These are phyloP conservation scores for Pythium vanterpoolii DNA, from an alignment of 352 stramenopile genomes.

Conservation along the genomic window DNA sequence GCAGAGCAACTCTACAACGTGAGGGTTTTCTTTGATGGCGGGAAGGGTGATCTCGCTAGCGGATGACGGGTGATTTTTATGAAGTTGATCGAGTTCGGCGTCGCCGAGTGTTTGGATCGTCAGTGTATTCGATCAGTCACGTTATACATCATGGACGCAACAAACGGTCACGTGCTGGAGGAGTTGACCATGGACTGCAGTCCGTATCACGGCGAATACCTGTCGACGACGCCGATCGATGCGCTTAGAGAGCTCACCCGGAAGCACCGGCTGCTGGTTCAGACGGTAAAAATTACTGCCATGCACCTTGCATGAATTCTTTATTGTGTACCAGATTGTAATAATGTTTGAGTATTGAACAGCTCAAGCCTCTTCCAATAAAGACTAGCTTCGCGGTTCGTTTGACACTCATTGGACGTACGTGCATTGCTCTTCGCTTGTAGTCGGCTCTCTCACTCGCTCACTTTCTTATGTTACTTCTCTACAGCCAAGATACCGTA, in stretches of 20 bases:
- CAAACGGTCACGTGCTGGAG: conserved; percentile 9
- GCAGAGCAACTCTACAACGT: conserved; percentile 21
- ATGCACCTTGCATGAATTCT: neutral
- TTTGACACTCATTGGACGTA: conserved; percentile 19
- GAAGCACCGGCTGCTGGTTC: conserved; percentile 25
- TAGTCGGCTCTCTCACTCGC: neutral
- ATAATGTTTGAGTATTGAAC: neutral
- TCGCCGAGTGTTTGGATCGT: conserved; percentile 28
- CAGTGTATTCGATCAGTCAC: conserved; percentile 16
- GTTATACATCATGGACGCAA: conserved; percentile 12
- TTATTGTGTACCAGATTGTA: neutral
- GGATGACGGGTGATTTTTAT: neutral
- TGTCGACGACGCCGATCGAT: conserved; percentile 1
- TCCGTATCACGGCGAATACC: neutral
- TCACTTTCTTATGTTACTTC: neutral
- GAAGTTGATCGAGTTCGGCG: conserved; percentile 25
- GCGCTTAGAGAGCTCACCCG: conserved; percentile 18
- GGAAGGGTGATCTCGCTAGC: neutral
- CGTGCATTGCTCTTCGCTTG: neutral
- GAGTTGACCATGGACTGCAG: conserved; percentile 17
- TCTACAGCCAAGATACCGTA: conserved; percentile 19
- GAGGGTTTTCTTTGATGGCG: neutral
- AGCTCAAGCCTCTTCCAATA: conserved; percentile 17
- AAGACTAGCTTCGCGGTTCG: conserved; percentile 15
- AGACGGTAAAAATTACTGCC: conserved; percentile 17